Evolutionary conservation across 441 rosid genomes (phyloP), one percentile per base, ranked within the genome.

Genomic region (Erodium chrysanthum): DNA sequence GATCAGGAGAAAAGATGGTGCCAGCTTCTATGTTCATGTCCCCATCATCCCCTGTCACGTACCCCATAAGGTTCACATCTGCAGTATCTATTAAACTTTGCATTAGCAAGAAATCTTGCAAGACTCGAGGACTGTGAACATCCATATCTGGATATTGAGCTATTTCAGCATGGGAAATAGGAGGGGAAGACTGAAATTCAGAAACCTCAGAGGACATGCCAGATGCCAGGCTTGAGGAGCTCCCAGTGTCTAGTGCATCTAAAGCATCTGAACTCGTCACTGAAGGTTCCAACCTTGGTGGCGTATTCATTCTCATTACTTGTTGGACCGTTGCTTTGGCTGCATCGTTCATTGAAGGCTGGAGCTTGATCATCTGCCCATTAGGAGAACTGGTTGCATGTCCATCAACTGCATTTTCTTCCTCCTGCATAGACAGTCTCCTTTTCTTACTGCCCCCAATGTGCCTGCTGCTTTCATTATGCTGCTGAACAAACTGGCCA

Each of bases 181-280:
- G 73, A 52, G 79, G 66, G 14, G 78, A 27, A 56, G 79, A 67
- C 11, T 76, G 78, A 33, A 73, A 70, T 48, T 82, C 82, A 37
- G 85, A 73, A 78, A 84, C 87, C 75, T 89, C 83, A 0, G 80
- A 70, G 69, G 84, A 77, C 76, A 74, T 76, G 71, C 81, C 88
- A 14, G 83, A 81, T 44, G 70, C 80, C 50, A 71, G 69, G 33
- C 70, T 72, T 20, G 75, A 75, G 71, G 83, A 70, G 77, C 70
- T 79, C 27, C 80, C 66, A 74, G 74, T 78, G 63, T 84, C 89
- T 61, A 77, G 66, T 56, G 71, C 71, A 72, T 70, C 73, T 46
- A 81, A 71, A 64, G 80, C 58, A 25, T 67, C 80, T 61, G 71
- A 69, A 59, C 74, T 79, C 75, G 72, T 71, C 15, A 81, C 48